phyloP scores from a whole-genome alignment of 768 basidiomycete genomes.

The Lepiota subincarnata region DNA sequence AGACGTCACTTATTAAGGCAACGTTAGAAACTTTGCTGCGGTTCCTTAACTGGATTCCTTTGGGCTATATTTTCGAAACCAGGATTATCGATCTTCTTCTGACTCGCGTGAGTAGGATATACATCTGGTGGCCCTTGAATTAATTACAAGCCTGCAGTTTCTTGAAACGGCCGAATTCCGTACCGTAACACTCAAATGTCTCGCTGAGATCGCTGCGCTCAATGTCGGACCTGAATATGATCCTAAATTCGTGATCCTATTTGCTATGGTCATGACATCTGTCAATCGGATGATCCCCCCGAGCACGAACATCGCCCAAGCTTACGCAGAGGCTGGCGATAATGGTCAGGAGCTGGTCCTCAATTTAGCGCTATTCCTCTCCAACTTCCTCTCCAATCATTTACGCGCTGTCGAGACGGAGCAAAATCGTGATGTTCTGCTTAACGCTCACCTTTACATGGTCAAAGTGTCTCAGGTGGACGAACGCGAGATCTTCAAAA shows the following conservation, averaged over 20 bases:
- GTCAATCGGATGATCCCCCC: constrained; percentile 97
- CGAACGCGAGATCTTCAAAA: constrained; percentile 99
- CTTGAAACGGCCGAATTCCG: constrained; percentile 96
- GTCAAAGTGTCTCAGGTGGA: constrained; percentile 98
- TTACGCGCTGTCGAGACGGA: constrained; percentile 93
- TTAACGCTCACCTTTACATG: constrained; percentile 97
- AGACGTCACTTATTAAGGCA: constrained; percentile 88
- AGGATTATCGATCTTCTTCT: constrained; percentile 93
- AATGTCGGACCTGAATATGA: constrained; percentile 97
- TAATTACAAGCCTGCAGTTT: constrained; percentile 51
- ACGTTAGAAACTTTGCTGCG: constrained; percentile 92
- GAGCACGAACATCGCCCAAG: constrained; percentile 89
- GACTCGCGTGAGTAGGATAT: constrained; percentile 63
- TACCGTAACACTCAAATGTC: constrained; percentile 93
- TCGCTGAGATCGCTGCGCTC: constrained; percentile 93
- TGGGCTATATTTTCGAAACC: constrained; percentile 99
- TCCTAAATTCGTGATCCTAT: constrained; percentile 94
- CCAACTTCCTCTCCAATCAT: constrained; percentile 93
- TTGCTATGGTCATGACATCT: constrained; percentile 98
- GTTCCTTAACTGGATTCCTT: constrained; percentile 98
- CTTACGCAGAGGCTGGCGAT: constrained; percentile 86
- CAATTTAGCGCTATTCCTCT: constrained; percentile 95
- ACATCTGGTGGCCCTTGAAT: too few relatives aligned
- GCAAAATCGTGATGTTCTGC: constrained; percentile 82
- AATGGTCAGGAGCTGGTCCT: constrained; percentile 95